These are phyloP conservation scores for Aspergillus jensenii DNA, from an alignment of 2,329 filamentous ascomycete species.

Conservation along the genomic window DNA sequence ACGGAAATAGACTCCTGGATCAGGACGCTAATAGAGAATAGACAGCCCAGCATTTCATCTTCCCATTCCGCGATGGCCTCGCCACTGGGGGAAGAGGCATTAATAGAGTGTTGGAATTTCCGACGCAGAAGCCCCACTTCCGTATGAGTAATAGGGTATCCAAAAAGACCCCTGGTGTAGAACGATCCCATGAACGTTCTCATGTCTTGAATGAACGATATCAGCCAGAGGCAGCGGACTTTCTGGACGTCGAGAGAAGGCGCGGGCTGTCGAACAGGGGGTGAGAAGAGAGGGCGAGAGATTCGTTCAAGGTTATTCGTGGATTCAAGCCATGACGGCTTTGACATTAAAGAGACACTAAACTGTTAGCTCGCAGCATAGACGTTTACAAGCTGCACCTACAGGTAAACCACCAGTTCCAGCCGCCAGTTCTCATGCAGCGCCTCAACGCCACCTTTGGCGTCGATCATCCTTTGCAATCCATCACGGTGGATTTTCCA, in stretches of 20 bases:
- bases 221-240: slow-evolving; percentile 29
- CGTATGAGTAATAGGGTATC: slow-evolving; percentile 14
- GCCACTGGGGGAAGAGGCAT: not conserved
- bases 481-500: slow-evolving; percentile 36
- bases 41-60: slow-evolving; percentile 13
- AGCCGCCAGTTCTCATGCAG: slow-evolving; percentile 32
- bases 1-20: slow-evolving; percentile 20
- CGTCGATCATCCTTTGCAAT: slow-evolving; percentile 34
- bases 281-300: slow-evolving; percentile 10
- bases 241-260: slow-evolving; percentile 22
- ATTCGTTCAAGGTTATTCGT: slow-evolving; percentile 22
- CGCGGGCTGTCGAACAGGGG: not conserved
- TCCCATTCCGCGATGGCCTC: not conserved
- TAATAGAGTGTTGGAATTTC: slow-evolving; percentile 8
- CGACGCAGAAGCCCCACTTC: slow-evolving; percentile 18
- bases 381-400: slow-evolving; percentile 7
- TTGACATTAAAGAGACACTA: slow-evolving; percentile 29
- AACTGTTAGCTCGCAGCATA: not conserved
- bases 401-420: slow-evolving; percentile 31
- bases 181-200: slow-evolving; percentile 25
- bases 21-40: slow-evolving; percentile 21
- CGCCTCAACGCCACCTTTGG: slow-evolving; percentile 29
- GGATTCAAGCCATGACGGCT: slow-evolving; percentile 29
- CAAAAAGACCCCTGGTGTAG: slow-evolving; percentile 14
- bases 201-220: slow-evolving; percentile 32